Base-by-base conservation (phyloP, 495 filamentous ascomycete genomes). In the Ramalina intermedia region DNA sequence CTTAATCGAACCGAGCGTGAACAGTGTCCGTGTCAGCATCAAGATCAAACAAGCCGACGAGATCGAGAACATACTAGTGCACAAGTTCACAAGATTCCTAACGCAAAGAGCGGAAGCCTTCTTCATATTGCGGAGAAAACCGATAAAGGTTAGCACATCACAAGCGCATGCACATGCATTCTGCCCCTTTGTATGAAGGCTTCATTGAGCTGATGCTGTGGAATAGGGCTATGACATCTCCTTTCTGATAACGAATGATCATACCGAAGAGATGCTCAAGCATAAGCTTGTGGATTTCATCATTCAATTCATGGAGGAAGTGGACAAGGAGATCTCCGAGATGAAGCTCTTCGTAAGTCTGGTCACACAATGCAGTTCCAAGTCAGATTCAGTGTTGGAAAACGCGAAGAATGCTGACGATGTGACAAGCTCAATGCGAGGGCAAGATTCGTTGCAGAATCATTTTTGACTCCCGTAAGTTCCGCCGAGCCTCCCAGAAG, bases 11-110 rank as follows among this genome's bases (percentile, higher is more conserved):
- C 90, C 91, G 2, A 87, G 82, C 63, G 80, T 95, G 68, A 99
- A 99, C 73, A 90, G 84, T 56, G 83, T 96, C 42, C 79, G 93
- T 48, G 79, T 99, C 53, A 90, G 85, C 70, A 94, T 99, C 65
- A 85, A 87, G 70, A 96, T 99, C 65, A 96, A 96, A 67, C 91
- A 96, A 67, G 93, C 91, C 45, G 93, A 99, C 69, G 93, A 96
- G 68, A 99, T 96, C 55, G 93, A 99, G 64, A 76, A 90, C 63
- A 95, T 96, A 46, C 69, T 96, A 38, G 91, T 99, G 41, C 93
- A 96, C 70, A 96, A 96, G 67, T 96, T 96, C 59, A 94, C 86
- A 18, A 77, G 93, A 41, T 99, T 96, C 71, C 67, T 96, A 66
- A 94, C 85, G 11, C 90, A 96, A 66, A 75, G 93, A 58, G 91